Evolutionary conservation across 257 asterid species (phyloP).

Genomic region (Henckelia pumila): DNA sequence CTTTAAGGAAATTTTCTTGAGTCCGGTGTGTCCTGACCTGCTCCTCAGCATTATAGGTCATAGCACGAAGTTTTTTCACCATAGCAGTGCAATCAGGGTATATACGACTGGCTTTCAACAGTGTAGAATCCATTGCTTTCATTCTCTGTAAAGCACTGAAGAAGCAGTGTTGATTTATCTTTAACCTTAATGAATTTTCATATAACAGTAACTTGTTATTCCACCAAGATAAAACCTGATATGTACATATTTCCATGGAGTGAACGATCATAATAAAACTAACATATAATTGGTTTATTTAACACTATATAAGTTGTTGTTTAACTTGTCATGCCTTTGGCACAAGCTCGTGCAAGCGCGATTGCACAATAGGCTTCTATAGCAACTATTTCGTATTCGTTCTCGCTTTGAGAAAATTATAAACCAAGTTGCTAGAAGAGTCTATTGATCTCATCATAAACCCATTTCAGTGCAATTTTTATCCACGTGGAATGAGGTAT

Average conservation of each 20-base stretch:
- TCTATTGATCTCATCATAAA: too few relatives aligned
- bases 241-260: constrained; percentile 1
- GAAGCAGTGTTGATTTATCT: constrained; percentile 20
- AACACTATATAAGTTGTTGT: constrained; percentile 11
- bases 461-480: too few relatives aligned
- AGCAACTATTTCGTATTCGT: too few relatives aligned
- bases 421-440: too few relatives aligned
- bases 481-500: too few relatives aligned
- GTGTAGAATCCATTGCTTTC: constrained; percentile 78
- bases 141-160: constrained; percentile 87
- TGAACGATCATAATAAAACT: not conserved
- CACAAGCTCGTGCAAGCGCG: too few relatives aligned
- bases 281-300: not conserved
- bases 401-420: too few relatives aligned
- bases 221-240: constrained; percentile 8
- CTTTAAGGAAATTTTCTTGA: constrained; percentile 68
- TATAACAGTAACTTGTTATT: constrained; percentile 4
- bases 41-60: constrained; percentile 82
- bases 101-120: constrained; percentile 66
- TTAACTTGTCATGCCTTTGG: not conserved
- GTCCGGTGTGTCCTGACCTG: constrained; percentile 62
- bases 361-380: too few relatives aligned
- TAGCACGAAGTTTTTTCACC: constrained; percentile 80
- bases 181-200: constrained; percentile 18
- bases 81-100: constrained; percentile 88